These are phyloP conservation scores for Thelonectria discophora DNA, from an alignment of 2,329 filamentous ascomycete species.

Conservation along the genomic window DNA sequence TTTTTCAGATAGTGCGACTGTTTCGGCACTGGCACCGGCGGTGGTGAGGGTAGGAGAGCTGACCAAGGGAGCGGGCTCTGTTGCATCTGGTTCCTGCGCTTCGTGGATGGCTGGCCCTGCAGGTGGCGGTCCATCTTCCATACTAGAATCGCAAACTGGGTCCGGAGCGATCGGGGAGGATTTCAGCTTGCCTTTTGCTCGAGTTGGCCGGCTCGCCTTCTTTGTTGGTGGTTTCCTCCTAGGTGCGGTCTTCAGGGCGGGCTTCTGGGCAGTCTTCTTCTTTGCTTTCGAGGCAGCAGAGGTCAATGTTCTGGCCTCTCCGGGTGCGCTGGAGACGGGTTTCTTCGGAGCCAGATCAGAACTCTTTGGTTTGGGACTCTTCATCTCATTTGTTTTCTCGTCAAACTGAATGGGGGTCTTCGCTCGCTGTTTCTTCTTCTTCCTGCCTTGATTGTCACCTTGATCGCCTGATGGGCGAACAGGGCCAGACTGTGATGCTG, in stretches of 20 bases:
- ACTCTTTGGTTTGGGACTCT: constrained; percentile 18
- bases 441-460: constrained; percentile 27
- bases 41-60: not conserved
- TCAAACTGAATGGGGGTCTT: constrained; percentile 49
- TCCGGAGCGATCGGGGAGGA: not conserved
- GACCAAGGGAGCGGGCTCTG: not conserved
- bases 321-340: constrained; percentile 28
- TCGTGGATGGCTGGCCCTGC: not conserved
- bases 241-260: not conserved
- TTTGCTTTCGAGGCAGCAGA: constrained; percentile 27
- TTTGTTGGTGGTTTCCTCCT: constrained; percentile 8
- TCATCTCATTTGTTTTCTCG: constrained; percentile 42
- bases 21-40: not conserved
- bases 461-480: not conserved
- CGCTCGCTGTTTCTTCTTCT: constrained; percentile 45
- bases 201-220: constrained; percentile 1
- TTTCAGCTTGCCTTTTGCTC: not conserved
- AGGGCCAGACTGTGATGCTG: not conserved
- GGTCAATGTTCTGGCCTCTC: constrained; percentile 26
- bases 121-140: not conserved
- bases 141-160: too few species aligned
- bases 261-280: constrained; percentile 21
- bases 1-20: constrained; percentile 35
- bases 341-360: constrained; percentile 8
- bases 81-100: not conserved